A percentile compares a stretch with the other conserved stretches of the same genome.
Evolutionary conservation across 345 rosid genomes (phyloP).

Genomic region (Limnanthes douglasii): DNA sequence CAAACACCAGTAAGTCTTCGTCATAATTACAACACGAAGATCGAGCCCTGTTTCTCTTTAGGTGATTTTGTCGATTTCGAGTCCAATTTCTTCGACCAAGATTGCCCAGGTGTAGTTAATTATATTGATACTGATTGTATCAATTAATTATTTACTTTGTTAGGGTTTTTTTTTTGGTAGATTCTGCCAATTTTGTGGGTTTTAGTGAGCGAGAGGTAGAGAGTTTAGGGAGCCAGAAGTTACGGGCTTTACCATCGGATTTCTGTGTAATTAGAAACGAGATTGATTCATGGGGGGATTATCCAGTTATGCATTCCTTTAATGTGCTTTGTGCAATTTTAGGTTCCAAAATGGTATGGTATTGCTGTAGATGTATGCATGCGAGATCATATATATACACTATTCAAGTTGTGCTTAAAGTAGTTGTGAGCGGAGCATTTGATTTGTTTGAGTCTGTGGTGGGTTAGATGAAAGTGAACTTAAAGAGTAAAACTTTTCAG

Average conservation of each 20-base stretch:
- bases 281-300: slow-evolving; percentile 56
- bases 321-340: slow-evolving; percentile 26
- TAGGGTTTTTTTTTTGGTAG: slow-evolving; percentile 29
- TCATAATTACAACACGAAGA: slow-evolving; percentile 3
- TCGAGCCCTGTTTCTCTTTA: slow-evolving; percentile 33
- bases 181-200: slow-evolving; percentile 32
- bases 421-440: slow-evolving; percentile 48
- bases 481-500: slow-evolving; percentile 15
- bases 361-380: slow-evolving; percentile 47
- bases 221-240: slow-evolving; percentile 5
- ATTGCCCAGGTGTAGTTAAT: slow-evolving; percentile 55
- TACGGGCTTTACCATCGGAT: slow-evolving; percentile 46
- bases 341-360: slow-evolving; percentile 24
- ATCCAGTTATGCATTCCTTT: slow-evolving; percentile 32
- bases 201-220: slow-evolving; percentile 9
- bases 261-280: slow-evolving; percentile 36
- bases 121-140: slow-evolving; percentile 18
- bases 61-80: slow-evolving; percentile 31
- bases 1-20: slow-evolving; percentile 19
- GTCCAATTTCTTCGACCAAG: slow-evolving; percentile 34
- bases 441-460: slow-evolving; percentile 16
- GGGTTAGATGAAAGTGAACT: slow-evolving; percentile 6
- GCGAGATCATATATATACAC: slow-evolving; percentile 49
- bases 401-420: slow-evolving; percentile 51
- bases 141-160: slow-evolving; percentile 32